These are phyloP conservation scores for Scenedesmus sp. DNA, from an alignment of 163 green algal genomes.

Conservation along the genomic window DNA sequence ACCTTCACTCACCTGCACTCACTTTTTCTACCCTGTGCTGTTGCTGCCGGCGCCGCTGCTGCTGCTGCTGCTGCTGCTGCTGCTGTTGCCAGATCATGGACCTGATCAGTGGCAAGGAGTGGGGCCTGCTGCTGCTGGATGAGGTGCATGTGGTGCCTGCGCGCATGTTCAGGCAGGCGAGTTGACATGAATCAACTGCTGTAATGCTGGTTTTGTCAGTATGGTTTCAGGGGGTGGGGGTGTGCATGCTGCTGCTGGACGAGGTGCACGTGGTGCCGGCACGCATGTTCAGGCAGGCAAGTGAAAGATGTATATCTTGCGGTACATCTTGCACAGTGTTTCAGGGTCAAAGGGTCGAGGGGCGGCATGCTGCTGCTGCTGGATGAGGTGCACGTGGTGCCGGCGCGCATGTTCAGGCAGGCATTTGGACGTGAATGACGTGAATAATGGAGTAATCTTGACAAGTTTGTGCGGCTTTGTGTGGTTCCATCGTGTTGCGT, in stretches of 20 bases:
- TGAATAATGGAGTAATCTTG: too few species aligned
- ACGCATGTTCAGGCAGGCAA: constrained; percentile 94
- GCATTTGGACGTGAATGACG: constrained; percentile 48
- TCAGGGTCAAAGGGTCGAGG: too few species aligned
- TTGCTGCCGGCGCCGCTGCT: background rate
- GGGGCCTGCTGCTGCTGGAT: constrained; percentile 98
- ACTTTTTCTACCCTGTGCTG: background rate
- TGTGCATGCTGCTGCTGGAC: background rate
- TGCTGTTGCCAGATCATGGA: constrained; percentile 75
- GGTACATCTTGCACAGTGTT: too few species aligned
- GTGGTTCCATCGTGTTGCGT: too few species aligned
- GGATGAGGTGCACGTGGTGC: constrained; percentile 61
- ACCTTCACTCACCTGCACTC: constrained; percentile 56
- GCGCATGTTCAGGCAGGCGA: constrained; percentile 94
- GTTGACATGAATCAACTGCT: background rate
- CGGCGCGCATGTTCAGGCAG: constrained; percentile 96
- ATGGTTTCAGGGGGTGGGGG: too few species aligned
- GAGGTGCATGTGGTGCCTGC: constrained; percentile 98
- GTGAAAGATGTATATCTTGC: background rate
- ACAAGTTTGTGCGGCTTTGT: too few species aligned
- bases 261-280: constrained; percentile 76
- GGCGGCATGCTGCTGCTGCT: background rate
- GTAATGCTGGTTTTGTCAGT: too few species aligned
- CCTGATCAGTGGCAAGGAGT: constrained; percentile 90
- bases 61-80: background rate